Evolutionary conservation across 257 asterid species (phyloP).

Genomic region (Coffea eugenioides): DNA sequence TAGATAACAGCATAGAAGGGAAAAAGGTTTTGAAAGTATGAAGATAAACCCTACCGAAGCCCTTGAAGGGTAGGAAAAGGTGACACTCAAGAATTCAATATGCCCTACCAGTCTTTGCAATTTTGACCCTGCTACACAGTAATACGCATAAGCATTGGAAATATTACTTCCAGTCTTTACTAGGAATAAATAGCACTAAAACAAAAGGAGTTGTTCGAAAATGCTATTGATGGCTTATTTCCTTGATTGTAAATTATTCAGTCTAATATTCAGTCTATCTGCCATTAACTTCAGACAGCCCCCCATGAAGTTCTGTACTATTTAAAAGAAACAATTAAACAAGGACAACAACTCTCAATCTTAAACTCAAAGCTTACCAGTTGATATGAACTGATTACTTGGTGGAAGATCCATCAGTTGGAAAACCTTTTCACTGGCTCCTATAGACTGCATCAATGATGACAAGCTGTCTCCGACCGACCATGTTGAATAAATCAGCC

Average conservation of each 20-base stretch:
- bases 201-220: background rate
- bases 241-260: background rate
- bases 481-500: slow-evolving; percentile 98
- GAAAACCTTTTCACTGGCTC: slow-evolving; percentile 98
- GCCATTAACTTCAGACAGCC: background rate
- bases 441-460: slow-evolving; percentile 88
- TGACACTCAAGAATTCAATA: slow-evolving; percentile 63
- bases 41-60: slow-evolving; percentile 44
- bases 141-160: slow-evolving; percentile 13
- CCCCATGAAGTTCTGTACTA: background rate
- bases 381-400: slow-evolving; percentile 62
- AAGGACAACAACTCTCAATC: background rate
- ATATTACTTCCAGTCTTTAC: background rate
- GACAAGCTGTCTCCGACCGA: slow-evolving; percentile 95
- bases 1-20: background rate
- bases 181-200: background rate
- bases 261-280: background rate
- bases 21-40: background rate
- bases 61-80: slow-evolving; percentile 82
- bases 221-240: background rate
- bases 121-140: slow-evolving; percentile 54
- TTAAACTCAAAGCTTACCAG: slow-evolving; percentile 41
- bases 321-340: slow-evolving; percentile 11
- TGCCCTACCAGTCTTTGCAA: slow-evolving; percentile 68
- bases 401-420: slow-evolving; percentile 72